These are phyloP conservation scores for Psilocybe cyanescens DNA, from an alignment of 768 basidiomycete genomes.

Conservation along the genomic window DNA sequence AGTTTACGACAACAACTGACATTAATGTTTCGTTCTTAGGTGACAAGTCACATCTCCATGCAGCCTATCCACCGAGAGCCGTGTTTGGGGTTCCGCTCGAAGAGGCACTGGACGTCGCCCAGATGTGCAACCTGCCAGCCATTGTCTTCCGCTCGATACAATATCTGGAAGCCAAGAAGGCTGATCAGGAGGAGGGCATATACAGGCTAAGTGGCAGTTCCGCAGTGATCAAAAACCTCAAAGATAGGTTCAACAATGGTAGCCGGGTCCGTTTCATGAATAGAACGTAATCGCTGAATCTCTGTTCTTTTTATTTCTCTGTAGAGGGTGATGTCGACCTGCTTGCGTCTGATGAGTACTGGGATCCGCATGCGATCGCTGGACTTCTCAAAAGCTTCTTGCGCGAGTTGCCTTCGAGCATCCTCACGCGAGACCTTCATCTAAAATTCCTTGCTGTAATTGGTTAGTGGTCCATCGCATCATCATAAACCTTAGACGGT, in stretches of 20 bases:
- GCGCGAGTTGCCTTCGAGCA: slow-evolving; percentile 90
- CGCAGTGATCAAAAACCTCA: slow-evolving; percentile 91
- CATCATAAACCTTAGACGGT: too few relatives aligned
- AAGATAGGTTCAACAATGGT: slow-evolving; percentile 93
- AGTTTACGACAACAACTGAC: slow-evolving; percentile 18
- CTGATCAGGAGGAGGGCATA: slow-evolving; percentile 97
- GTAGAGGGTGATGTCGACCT: slow-evolving; percentile 97
- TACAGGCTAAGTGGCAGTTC: slow-evolving; percentile 95
- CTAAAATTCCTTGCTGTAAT: slow-evolving; percentile 90
- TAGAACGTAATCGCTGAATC: background rate
- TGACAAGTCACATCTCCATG: slow-evolving; percentile 39
- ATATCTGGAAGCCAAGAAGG: slow-evolving; percentile 92
- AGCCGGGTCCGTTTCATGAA: slow-evolving; percentile 6
- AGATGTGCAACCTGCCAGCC: slow-evolving; percentile 90
- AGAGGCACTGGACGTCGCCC: slow-evolving; percentile 86
- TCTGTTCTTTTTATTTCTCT: slow-evolving; percentile 17
- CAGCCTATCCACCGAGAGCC: slow-evolving; percentile 56
- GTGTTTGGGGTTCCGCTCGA: slow-evolving; percentile 90
- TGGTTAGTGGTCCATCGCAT: slow-evolving; percentile 55
- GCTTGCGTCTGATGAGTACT: slow-evolving; percentile 85
- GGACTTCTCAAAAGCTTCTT: slow-evolving; percentile 93
- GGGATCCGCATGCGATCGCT: slow-evolving; percentile 98
- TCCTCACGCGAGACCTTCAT: slow-evolving; percentile 92
- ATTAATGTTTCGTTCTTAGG: slow-evolving; percentile 23
- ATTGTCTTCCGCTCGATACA: slow-evolving; percentile 95